Evolutionary conservation across 345 rosid genomes (phyloP).

Genomic region (Adansonia digitata): DNA sequence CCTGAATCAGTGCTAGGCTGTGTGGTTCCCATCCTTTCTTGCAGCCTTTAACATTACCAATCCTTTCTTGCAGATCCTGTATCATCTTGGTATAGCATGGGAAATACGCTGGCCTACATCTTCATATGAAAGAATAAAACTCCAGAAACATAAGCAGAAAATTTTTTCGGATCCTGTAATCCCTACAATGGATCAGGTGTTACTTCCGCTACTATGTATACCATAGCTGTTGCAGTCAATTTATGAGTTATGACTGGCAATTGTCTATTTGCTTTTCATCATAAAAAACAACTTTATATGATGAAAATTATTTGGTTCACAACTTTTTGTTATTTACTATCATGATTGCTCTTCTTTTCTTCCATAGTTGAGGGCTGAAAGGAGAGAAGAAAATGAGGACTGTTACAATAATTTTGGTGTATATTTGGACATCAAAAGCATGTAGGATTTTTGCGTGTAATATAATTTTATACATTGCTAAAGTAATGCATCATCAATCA

Average conservation of each 20-base stretch:
- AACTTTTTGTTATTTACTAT: not conserved
- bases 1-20: not conserved
- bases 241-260: not conserved
- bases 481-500: not conserved
- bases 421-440: not conserved
- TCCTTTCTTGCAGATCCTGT: conserved; percentile 58
- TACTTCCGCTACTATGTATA: not conserved
- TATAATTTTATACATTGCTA: not conserved
- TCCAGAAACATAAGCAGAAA: conserved; percentile 34
- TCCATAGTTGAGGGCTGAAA: not conserved
- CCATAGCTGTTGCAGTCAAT: not conserved
- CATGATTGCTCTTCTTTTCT: not conserved
- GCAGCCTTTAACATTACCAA: not conserved
- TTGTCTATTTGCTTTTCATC: not conserved
- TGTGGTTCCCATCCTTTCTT: not conserved
- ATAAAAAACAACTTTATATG: not conserved
- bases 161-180: conserved; percentile 16
- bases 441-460: not conserved
- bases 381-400: not conserved
- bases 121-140: conserved; percentile 33
- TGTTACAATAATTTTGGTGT: not conserved
- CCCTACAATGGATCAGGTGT: conserved; percentile 14
- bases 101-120: conserved; percentile 65
- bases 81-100: conserved; percentile 90
- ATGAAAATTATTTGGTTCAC: not conserved